Conservation (phyloP, 2,329 filamentous ascomycete species). For the Cytospora paraplurivora region DNA sequence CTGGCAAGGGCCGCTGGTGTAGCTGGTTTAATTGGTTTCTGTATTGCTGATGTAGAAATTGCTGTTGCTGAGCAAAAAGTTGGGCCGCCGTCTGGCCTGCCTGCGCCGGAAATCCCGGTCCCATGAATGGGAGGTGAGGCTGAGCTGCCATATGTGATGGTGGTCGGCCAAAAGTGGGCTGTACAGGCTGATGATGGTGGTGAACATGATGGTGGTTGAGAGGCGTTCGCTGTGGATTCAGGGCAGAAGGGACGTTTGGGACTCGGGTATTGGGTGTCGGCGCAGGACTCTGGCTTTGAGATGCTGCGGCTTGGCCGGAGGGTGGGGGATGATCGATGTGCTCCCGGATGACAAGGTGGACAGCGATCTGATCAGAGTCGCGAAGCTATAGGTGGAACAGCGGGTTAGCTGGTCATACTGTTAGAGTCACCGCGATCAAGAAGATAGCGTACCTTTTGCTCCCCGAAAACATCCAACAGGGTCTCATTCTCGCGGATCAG, state of each 20-base stretch:
- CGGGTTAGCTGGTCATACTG: conserved; percentile 6
- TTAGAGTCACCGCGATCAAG: neutral
- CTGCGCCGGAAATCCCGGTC: conserved; percentile 5
- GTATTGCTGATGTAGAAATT: conserved; percentile 46
- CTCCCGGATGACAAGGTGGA: conserved; percentile 56
- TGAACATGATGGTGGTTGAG: conserved; percentile 22
- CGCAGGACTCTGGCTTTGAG: conserved; percentile 35
- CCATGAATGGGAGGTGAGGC: conserved; percentile 10
- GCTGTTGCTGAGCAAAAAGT: conserved; percentile 40
- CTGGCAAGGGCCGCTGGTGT: conserved; percentile 44
- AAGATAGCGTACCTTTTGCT: conserved; percentile 49
- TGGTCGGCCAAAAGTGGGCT: conserved; percentile 16
- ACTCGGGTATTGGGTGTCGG: conserved; percentile 23
- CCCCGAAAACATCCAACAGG: conserved; percentile 59
- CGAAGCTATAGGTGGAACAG: conserved; percentile 42
- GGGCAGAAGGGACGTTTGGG: conserved; percentile 10
- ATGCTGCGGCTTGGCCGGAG: conserved; percentile 32
- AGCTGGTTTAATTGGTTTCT: conserved; percentile 49
- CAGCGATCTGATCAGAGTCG: conserved; percentile 50
- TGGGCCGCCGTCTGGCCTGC: conserved; percentile 21
- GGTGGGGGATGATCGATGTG: conserved; percentile 35
- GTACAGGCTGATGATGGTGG: conserved; percentile 13
- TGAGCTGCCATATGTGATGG: conserved; percentile 6
- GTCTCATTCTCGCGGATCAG: conserved; percentile 57
- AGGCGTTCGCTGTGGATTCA: conserved; percentile 18